Evolutionary conservation across 768 basidiomycete genomes (phyloP).

Genomic region (Lactarius quietus): DNA sequence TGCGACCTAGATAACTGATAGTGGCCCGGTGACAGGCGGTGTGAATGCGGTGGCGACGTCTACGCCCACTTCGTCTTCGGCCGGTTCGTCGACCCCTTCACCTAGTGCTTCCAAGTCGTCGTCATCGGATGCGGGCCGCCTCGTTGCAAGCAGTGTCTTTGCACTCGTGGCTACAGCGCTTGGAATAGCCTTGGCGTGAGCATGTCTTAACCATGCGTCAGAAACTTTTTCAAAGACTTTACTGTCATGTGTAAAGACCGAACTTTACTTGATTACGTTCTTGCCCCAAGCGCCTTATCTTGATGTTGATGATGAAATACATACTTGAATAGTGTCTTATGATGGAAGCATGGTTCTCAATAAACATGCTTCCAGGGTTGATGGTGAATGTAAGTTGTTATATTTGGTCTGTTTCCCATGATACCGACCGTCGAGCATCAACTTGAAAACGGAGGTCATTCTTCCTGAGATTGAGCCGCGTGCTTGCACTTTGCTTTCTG

Average conservation of each 20-base stretch:
- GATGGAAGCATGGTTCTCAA: background rate
- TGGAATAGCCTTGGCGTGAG: constrained; percentile 9
- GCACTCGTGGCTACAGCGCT: constrained; percentile 7
- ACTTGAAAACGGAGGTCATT: background rate
- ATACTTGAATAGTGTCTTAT: background rate
- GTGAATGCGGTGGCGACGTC: constrained; percentile 27
- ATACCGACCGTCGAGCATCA: background rate
- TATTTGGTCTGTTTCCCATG: background rate
- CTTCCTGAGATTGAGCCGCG: too few species aligned
- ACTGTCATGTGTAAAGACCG: background rate
- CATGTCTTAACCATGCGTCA: background rate
- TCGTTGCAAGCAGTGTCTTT: constrained; percentile 10
- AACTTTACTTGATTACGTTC: background rate
- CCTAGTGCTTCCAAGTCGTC: background rate
- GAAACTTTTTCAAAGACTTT: background rate
- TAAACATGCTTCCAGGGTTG: too few species aligned
- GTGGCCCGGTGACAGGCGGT: constrained; percentile 42
- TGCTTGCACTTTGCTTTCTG: too few species aligned
- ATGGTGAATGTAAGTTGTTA: background rate
- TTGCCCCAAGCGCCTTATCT: background rate
- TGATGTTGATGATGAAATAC: background rate
- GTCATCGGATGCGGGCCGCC: background rate
- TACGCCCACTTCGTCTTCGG: constrained; percentile 11
- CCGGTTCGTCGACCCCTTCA: background rate
- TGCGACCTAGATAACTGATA: constrained; percentile 36